These are phyloP conservation scores for Auricularia cornea DNA, from an alignment of 768 basidiomycete species.

Conservation along the genomic window DNA sequence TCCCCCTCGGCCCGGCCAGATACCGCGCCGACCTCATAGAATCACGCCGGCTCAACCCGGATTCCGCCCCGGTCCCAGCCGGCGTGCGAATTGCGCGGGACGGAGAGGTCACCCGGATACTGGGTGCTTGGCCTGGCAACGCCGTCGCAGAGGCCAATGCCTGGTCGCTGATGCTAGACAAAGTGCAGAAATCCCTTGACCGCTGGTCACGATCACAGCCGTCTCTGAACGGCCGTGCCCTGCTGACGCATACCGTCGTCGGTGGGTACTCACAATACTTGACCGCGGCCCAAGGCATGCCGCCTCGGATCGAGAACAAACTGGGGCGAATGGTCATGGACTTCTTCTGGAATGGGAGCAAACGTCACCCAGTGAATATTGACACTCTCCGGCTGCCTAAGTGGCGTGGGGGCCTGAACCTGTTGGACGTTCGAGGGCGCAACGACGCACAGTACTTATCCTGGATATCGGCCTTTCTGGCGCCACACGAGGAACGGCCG, in stretches of 20 bases:
- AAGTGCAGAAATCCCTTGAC: slow-evolving; percentile 14
- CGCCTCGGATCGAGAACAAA: slow-evolving; percentile 12
- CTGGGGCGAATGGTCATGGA: slow-evolving; percentile 15
- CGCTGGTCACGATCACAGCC: slow-evolving; percentile 23
- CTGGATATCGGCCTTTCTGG: slow-evolving; percentile 10
- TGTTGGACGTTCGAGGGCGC: background rate
- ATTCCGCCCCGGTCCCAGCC: slow-evolving; percentile 6
- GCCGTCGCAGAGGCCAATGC: slow-evolving; percentile 8
- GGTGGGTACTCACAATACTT: slow-evolving; percentile 29
- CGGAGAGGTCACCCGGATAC: slow-evolving; percentile 19
- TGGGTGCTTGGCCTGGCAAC: slow-evolving; percentile 29
- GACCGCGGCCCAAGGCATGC: slow-evolving; percentile 30
- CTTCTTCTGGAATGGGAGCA: slow-evolving; percentile 21
- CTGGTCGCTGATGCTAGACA: slow-evolving; percentile 23
- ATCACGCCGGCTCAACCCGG: slow-evolving; percentile 11
- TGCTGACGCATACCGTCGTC: slow-evolving; percentile 20
- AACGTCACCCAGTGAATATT: background rate
- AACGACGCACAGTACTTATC: background rate
- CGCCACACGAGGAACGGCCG: slow-evolving; percentile 11
- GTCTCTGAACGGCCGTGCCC: slow-evolving; percentile 19
- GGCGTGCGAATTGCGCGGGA: slow-evolving; percentile 22
- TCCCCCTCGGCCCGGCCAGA: slow-evolving; percentile 22
- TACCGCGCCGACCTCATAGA: background rate
- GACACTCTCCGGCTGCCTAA: background rate
- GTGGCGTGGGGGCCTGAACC: background rate